Evolutionary conservation across 306 rosid species (phyloP).

Genomic region (Aeschynomene evenia): DNA sequence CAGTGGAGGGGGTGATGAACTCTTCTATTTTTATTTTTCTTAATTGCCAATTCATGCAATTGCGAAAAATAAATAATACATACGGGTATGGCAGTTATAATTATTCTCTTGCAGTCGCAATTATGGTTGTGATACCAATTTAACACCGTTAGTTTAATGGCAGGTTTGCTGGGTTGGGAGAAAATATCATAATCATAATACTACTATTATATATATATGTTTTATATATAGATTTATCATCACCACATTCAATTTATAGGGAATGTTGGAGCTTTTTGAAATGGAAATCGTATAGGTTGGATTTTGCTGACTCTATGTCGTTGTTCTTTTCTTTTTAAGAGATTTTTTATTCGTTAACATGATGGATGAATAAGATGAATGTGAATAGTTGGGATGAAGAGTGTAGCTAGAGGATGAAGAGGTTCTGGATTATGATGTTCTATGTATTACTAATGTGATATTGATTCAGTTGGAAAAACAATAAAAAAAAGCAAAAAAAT

Average conservation of each 20-base stretch:
- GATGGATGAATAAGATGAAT: neutral
- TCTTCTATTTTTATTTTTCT: neutral
- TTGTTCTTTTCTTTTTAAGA: neutral
- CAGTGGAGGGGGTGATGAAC: conserved; percentile 53
- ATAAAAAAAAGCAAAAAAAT: no score
- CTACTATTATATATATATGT: no score
- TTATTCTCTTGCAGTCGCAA: no score
- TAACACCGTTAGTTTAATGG: no score
- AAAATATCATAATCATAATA: neutral
- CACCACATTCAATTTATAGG: neutral
- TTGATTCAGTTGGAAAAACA: neutral
- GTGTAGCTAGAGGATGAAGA: neutral
- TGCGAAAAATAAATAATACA: no score
- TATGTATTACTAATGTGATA: neutral
- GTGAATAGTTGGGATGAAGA: neutral
- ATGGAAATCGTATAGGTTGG: neutral
- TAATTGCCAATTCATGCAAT: no score
- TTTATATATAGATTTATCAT: neutral
- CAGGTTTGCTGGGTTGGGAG: neutral
- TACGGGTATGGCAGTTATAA: no score
- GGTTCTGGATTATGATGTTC: neutral
- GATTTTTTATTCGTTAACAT: neutral
- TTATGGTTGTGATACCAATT: no score
- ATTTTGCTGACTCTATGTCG: neutral
- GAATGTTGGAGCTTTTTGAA: neutral